Evolutionary conservation across 169 alveolate genomes (phyloP).

Genomic region (Babesia ovis): DNA sequence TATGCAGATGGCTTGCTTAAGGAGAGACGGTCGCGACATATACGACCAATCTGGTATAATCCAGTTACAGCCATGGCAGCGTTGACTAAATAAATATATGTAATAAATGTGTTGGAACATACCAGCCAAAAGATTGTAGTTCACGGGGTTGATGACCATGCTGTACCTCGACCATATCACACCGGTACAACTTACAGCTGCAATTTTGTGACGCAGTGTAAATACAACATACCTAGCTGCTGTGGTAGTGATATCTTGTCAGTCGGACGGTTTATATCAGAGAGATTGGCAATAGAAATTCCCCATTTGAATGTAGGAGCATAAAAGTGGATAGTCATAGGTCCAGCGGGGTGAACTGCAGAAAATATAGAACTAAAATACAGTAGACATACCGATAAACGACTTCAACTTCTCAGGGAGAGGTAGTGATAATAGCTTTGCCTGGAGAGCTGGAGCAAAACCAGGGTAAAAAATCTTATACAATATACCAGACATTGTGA

Average conservation of each 20-base stretch:
- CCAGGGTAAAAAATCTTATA: conserved; percentile 65
- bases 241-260: conserved; percentile 86
- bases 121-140: conserved; percentile 77
- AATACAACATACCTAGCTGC: conserved; percentile 78
- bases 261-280: conserved; percentile 85
- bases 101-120: not conserved
- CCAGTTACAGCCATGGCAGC: conserved; percentile 79
- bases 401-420: conserved; percentile 52
- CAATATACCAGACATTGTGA: conserved; percentile 32
- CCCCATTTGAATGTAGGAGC: conserved; percentile 93
- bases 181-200: conserved; percentile 81
- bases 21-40: conserved; percentile 38
- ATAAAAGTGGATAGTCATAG: conserved; percentile 91
- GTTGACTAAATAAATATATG: conserved; percentile 57
- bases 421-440: conserved; percentile 66
- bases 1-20: not conserved
- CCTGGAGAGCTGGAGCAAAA: conserved; percentile 56
- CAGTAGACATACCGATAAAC: conserved; percentile 25
- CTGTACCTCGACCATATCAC: conserved; percentile 81
- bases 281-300: conserved; percentile 87
- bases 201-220: not conserved
- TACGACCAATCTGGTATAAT: conserved; percentile 57
- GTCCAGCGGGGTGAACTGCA: conserved; percentile 90
- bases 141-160: conserved; percentile 75
- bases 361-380: not conserved